Base-by-base conservation (phyloP, 352 stramenopile genomes). In the Peronosclerospora sorghi region DNA sequence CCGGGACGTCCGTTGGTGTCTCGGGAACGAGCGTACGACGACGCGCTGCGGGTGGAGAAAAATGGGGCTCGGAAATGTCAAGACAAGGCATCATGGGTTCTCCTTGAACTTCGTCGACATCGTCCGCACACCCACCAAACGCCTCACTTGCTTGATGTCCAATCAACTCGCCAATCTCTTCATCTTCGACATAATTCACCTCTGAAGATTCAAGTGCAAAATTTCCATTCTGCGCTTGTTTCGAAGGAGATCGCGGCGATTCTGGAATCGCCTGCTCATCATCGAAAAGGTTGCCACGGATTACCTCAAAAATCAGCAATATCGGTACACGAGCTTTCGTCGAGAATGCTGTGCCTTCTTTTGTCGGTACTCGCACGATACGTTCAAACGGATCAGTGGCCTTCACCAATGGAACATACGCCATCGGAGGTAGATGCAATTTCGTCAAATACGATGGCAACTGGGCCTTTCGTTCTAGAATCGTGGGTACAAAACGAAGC, bases 281-380 rank as follows among this genome's bases (percentile, higher is more conserved):
- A 9, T 59, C 48, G 23, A 82, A 82, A 43, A 73, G 60, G 32
- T 86, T 78, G 5, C 75, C 83, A 35, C 74, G 81, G 38, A 89
- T 85, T 15, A 94, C 81, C 48, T 94, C 81, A 41, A 94, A 94
- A 18, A 91, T 87, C 29, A 94, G 52, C 67, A 94, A 68, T 48
- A 90, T 90, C 18, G 79, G 81, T 18, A 90, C 81, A 15, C 81
- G 78, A 13, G 76, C 77, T 41, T 94, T 91, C 7, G 81, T 94
- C 9, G 78, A 91, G 38, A 94, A 94, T 0, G 77, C 81, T 1
- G 81, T 91, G 26, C 81, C 81, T 77, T 94, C 81, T 28, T 86
- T 88, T 1, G 69, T 75, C 5, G 79, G 79, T 45, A 95, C 87
- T 18, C 73, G 71, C 24, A 90, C 69, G 23, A 95, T 89, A 8